Conservation (phyloP, 768 basidiomycete species). For the Symmetrospora coprosmae region DNA sequence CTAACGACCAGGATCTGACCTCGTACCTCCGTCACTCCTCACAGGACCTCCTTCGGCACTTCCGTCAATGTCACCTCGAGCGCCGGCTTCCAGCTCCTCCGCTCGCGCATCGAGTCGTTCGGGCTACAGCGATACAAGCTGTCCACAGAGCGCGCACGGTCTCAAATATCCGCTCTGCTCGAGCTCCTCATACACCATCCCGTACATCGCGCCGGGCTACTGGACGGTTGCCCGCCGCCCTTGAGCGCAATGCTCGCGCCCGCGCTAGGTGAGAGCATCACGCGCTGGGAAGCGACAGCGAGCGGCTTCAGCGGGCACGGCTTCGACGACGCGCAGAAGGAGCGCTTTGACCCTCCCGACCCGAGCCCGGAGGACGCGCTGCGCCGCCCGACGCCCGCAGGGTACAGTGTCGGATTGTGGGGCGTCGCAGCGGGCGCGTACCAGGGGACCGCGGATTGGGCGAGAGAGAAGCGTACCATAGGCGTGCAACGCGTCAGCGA, state of each 20-base stretch:
- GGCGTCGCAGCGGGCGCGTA: background rate
- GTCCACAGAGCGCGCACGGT: background rate
- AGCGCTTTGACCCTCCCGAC: slow-evolving; percentile 2
- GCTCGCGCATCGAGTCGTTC: slow-evolving; percentile 10
- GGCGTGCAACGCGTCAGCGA: background rate
- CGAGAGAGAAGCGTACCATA: background rate
- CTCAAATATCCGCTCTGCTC: background rate
- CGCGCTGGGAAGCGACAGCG: slow-evolving; percentile 19
- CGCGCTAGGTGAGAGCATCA: slow-evolving; percentile 2
- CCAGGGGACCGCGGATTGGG: background rate
- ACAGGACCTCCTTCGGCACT: slow-evolving; percentile 5
- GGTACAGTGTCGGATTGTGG: too few species aligned
- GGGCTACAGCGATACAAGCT: slow-evolving; percentile 16
- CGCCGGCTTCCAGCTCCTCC: background rate
- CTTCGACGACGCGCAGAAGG: slow-evolving; percentile 18
- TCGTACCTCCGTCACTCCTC: too few species aligned
- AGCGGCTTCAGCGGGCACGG: slow-evolving; percentile 11
- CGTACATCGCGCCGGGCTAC: background rate
- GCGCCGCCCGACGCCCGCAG: too few species aligned
- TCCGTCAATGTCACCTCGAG: background rate
- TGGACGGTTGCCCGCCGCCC: background rate
- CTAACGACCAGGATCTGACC: too few species aligned
- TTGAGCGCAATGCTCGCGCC: slow-evolving; percentile 8
- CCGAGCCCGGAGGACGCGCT: too few species aligned
- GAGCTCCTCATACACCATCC: slow-evolving; percentile 5